Evolutionary conservation across 2,329 filamentous ascomycete species (phyloP).

Genomic region (Fusarium aywerte): DNA sequence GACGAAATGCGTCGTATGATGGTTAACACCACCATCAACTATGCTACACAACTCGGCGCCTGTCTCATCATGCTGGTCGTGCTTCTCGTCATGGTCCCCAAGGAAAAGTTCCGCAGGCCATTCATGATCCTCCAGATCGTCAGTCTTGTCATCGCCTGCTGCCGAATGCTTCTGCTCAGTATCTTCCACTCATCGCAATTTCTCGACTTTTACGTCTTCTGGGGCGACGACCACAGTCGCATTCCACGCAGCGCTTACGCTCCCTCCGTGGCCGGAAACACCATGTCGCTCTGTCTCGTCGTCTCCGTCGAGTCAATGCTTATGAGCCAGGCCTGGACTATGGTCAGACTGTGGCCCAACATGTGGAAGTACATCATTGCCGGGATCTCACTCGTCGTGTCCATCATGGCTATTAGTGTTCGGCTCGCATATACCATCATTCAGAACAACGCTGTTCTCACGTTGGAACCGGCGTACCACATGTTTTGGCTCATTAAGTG

Average conservation of each 20-base stretch:
- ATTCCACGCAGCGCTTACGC: constrained; percentile 56
- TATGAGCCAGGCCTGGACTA: constrained; percentile 63
- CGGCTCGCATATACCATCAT: constrained; percentile 51
- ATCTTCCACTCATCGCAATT: constrained; percentile 71
- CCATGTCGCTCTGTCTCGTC: constrained; percentile 57
- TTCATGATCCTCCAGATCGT: constrained; percentile 74
- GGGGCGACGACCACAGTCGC: constrained; percentile 63
- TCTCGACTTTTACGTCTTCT: constrained; percentile 69
- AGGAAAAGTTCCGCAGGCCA: constrained; percentile 70
- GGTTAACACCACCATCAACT: constrained; percentile 66
- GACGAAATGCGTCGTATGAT: constrained; percentile 49
- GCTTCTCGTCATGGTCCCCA: constrained; percentile 73
- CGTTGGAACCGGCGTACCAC: constrained; percentile 32
- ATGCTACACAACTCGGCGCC: constrained; percentile 76
- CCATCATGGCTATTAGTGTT: constrained; percentile 48
- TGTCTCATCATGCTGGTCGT: constrained; percentile 72
- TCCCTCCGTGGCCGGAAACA: constrained; percentile 54
- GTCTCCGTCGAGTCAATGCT: constrained; percentile 60
- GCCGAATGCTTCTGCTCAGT: constrained; percentile 67
- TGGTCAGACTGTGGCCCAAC: constrained; percentile 61
- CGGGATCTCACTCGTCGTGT: constrained; percentile 51
- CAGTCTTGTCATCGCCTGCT: constrained; percentile 68
- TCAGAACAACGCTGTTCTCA: constrained; percentile 51
- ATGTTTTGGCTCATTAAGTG: constrained; percentile 54
- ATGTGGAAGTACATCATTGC: constrained; percentile 49